phyloP scores from a whole-genome alignment of 352 stramenopile genomes.

The Thalassiosira livingstoniorum region DNA sequence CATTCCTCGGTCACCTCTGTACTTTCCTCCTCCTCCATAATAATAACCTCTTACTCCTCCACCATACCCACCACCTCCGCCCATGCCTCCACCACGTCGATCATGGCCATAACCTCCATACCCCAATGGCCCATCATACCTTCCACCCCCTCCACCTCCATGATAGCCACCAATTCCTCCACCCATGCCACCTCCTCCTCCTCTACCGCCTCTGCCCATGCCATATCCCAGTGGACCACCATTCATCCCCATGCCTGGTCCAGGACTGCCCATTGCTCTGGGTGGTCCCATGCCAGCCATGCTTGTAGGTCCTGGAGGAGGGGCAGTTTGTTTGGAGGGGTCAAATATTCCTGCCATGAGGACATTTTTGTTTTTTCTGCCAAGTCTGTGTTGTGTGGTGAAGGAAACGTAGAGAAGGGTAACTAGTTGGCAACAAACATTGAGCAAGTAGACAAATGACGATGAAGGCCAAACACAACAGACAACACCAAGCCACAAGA shows the following conservation, averaged over 20 bases:
- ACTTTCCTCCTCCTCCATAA: slow-evolving; percentile 17
- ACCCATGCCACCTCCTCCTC: slow-evolving; percentile 4
- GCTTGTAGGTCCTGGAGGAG: slow-evolving; percentile 6
- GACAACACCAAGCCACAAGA: slow-evolving; percentile 4
- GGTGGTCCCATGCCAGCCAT: slow-evolving; percentile 24
- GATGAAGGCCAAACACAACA: neutral
- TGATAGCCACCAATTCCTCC: slow-evolving; percentile 5
- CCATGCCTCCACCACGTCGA: slow-evolving; percentile 8
- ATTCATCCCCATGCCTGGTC: slow-evolving; percentile 7
- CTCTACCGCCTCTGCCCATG: slow-evolving; percentile 5
- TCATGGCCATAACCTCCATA: slow-evolving; percentile 6
- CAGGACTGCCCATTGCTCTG: slow-evolving; percentile 3
- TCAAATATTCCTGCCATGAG: slow-evolving; percentile 70
- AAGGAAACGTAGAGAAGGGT: neutral
- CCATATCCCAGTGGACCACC: slow-evolving; percentile 13
- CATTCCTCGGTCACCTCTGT: slow-evolving; percentile 8
- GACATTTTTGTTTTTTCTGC: slow-evolving; percentile 74
- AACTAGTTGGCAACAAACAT: neutral
- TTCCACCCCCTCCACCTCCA: slow-evolving; percentile 24
- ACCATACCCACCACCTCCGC: neutral
- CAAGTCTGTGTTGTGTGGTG: slow-evolving; percentile 27
- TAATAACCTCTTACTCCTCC: slow-evolving; percentile 26
- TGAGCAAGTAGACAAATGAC: neutral
- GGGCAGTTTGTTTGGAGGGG: slow-evolving; percentile 49
- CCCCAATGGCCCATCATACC: slow-evolving; percentile 26